These are phyloP conservation scores for Fragaria vesca DNA, from an alignment of 306 rosid genomes.

Conservation along the genomic window DNA sequence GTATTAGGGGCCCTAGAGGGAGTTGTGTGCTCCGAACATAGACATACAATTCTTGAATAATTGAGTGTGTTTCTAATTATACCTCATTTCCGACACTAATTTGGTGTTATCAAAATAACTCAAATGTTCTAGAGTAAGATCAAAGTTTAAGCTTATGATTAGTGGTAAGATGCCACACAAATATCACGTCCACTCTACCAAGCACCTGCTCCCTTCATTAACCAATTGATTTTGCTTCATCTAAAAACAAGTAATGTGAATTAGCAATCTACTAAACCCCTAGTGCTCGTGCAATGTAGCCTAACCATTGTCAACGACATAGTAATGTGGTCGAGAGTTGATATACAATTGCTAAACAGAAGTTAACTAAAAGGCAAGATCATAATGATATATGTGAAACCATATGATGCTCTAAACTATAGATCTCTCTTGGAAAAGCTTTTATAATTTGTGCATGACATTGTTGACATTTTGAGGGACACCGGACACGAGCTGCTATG, in stretches of 20 bases:
- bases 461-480: slow-evolving; percentile 36
- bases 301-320: background rate
- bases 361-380: background rate
- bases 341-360: background rate
- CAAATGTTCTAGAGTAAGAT: too few relatives aligned
- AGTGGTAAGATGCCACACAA: background rate
- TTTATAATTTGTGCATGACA: slow-evolving; percentile 23
- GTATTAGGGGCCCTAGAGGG: slow-evolving; percentile 3
- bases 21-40: slow-evolving; percentile 13
- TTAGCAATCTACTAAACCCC: too few relatives aligned
- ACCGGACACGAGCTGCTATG: slow-evolving; percentile 17
- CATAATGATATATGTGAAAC: background rate
- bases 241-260: background rate
- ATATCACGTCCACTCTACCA: background rate
- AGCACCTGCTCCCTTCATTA: too few relatives aligned
- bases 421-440: background rate
- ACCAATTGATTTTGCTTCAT: background rate
- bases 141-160: too few relatives aligned
- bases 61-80: too few relatives aligned
- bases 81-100: too few relatives aligned
- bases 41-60: background rate
- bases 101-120: too few relatives aligned
- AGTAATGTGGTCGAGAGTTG: background rate
- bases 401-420: background rate
- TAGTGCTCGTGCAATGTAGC: slow-evolving; percentile 7